phyloP scores from a whole-genome alignment of 2,329 filamentous ascomycete genomes.

The Penicillium janthinellum region DNA sequence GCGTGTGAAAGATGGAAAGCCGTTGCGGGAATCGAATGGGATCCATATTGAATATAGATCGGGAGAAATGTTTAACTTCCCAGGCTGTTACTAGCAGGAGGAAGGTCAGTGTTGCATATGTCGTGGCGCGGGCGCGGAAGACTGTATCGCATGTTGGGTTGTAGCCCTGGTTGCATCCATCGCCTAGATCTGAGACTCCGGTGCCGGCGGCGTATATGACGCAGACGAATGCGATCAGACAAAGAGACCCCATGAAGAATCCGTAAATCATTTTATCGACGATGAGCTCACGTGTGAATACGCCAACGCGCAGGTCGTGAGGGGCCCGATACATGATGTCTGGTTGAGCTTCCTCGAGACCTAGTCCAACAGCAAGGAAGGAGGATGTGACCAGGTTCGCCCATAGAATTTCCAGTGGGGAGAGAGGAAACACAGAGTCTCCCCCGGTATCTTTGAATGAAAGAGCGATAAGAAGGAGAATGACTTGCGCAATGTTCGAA shows the following conservation, averaged over 20 bases:
- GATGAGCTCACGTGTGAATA: slow-evolving; percentile 46
- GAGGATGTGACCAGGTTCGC: slow-evolving; percentile 89
- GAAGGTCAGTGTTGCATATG: slow-evolving; percentile 74
- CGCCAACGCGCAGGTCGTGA: slow-evolving; percentile 56
- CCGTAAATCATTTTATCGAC: slow-evolving; percentile 47
- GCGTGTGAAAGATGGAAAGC: slow-evolving; percentile 63
- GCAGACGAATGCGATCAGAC: slow-evolving; percentile 42
- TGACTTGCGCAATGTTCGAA: slow-evolving; percentile 82
- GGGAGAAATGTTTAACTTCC: slow-evolving; percentile 74
- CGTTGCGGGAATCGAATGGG: slow-evolving; percentile 59
- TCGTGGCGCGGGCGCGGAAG: slow-evolving; percentile 71
- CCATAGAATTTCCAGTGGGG: slow-evolving; percentile 85
- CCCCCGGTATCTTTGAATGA: slow-evolving; percentile 72
- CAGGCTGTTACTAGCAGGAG: slow-evolving; percentile 74
- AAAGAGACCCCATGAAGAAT: slow-evolving; percentile 51
- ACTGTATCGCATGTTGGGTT: slow-evolving; percentile 54
- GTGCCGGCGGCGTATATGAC: slow-evolving; percentile 42
- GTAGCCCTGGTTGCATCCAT: slow-evolving; percentile 57
- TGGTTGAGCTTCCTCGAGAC: slow-evolving; percentile 71
- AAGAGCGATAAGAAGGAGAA: slow-evolving; percentile 76
- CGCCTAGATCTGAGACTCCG: slow-evolving; percentile 53
- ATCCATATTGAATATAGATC: slow-evolving; percentile 70
- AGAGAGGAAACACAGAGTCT: slow-evolving; percentile 80
- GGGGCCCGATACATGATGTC: slow-evolving; percentile 82
- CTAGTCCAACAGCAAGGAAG: slow-evolving; percentile 82